Evolutionary conservation across 805 yeast genomes (phyloP), one percentile per base, ranked within the genome.

Genomic region (Kodamaea sagamina): DNA sequence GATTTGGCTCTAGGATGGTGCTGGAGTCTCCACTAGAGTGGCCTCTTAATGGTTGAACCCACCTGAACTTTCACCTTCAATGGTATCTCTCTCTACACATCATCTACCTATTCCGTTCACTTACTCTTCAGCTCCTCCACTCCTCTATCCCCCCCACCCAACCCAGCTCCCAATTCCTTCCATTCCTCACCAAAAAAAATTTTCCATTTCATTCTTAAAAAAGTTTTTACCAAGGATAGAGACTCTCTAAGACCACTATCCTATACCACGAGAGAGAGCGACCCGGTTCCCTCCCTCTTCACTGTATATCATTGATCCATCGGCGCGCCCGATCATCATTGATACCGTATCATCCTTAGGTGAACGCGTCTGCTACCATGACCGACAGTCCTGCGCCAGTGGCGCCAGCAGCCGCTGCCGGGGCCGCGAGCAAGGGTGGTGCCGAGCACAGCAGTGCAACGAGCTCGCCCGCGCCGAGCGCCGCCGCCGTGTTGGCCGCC

Each of bases 341-440:
- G 36, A 41, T 41, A 32, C n/a, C 16, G 15, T n/a, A n/a, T 24
- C 32, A 24, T 15, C 25, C 11, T 18, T 12, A 15, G 38, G 37
- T 34, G 37, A 35, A 15, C 25, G 24, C 19, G 36, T 32, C 22
- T 32, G 13, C n/a, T 26, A 25, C 10, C 27, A 41, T 41, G 44
- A 41, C 40, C 28, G 44, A 41, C 12, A 41, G 19, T 21, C 26
- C 32, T 19, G 22, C 24, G 24, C 24, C 45, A 21, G 47, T 32
- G 16, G 19, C 41, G 28, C 28, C 51, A 32, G 36, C 42, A 15
- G 41, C 42, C 37, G 31, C 32, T 19, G 32, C 43, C 37, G 42
- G 36, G 18, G 41, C 42, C 28, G 5, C 34, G 31, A 27, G 10
- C n/a, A n/a, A n/a, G n/a, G n/a, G n/a, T 4, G 15, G 13, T 12